Evolutionary conservation across 2,329 filamentous ascomycete species (phyloP).

Genomic region (Arthrobotrys entomopaga): DNA sequence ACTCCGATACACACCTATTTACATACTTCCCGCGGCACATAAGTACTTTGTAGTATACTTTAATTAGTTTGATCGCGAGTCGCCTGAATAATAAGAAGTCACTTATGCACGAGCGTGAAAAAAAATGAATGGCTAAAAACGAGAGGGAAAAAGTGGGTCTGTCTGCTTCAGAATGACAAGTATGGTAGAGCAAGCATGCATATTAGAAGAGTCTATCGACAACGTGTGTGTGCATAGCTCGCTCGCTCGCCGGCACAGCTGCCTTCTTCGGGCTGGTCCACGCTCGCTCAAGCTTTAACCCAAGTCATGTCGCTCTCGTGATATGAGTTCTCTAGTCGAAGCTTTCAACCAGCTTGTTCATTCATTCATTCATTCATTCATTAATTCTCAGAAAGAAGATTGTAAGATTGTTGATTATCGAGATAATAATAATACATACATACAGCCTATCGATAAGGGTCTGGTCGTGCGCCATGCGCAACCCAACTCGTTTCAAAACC

Average conservation of each 20-base stretch:
- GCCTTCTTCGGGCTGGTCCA: conserved; percentile 36
- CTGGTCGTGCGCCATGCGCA: conserved; percentile 7
- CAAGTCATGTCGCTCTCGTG: too few species aligned
- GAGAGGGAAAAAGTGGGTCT: conserved; percentile 3
- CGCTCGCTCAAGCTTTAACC: conserved; percentile 2
- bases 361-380: too few species aligned
- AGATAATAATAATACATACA: too few species aligned
- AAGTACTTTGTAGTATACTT: background rate
- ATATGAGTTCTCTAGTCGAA: too few species aligned
- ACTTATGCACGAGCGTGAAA: background rate
- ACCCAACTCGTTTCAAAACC: conserved; percentile 34
- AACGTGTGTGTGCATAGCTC: conserved; percentile 8
- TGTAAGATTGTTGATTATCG: too few species aligned
- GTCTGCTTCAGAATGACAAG: conserved; percentile 20
- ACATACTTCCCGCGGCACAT: too few species aligned
- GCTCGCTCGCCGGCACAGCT: conserved; percentile 35
- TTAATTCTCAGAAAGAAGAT: background rate
- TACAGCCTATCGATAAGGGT: conserved; percentile 33
- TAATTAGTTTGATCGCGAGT: conserved; percentile 10
- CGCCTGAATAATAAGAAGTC: conserved; percentile 5
- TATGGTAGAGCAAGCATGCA: too few species aligned
- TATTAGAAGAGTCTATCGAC: conserved; percentile 8
- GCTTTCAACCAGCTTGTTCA: too few species aligned
- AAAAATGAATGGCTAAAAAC: background rate
- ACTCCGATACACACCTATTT: too few species aligned